phyloP scores from a whole-genome alignment of 2,329 filamentous ascomycete species.

The Macroventuria anomochaeta region DNA sequence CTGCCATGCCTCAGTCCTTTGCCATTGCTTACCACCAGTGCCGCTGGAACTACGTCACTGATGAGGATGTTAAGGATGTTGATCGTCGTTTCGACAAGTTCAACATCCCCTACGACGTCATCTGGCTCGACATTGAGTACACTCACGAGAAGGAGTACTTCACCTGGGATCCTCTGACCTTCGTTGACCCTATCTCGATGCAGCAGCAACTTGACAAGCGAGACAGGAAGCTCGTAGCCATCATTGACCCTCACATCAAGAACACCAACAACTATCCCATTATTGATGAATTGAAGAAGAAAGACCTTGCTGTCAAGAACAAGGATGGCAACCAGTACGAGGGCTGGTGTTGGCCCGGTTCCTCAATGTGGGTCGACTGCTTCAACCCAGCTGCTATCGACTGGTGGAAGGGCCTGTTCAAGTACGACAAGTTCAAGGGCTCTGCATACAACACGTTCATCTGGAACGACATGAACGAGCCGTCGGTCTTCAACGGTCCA shows the following conservation, averaged over 20 bases:
- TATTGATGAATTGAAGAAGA: conserved; percentile 80
- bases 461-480: conserved; percentile 99
- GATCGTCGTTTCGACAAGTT: conserved; percentile 95
- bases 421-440: conserved; percentile 86
- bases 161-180: conserved; percentile 91
- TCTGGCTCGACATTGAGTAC: conserved; percentile 99
- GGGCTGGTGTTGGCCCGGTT: conserved; percentile 98
- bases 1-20: conserved; percentile 90
- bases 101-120: conserved; percentile 96
- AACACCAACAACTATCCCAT: conserved; percentile 80
- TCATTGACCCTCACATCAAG: conserved; percentile 98
- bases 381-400: conserved; percentile 91
- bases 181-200: conserved; percentile 86
- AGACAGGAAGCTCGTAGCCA: conserved; percentile 87
- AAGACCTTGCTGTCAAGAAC: conserved; percentile 84
- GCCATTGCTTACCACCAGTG: conserved; percentile 95
- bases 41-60: conserved; percentile 97
- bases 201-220: conserved; percentile 83
- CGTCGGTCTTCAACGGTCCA: conserved; percentile 97
- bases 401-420: conserved; percentile 92
- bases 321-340: conserved; percentile 91
- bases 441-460: conserved; percentile 87
- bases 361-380: conserved; percentile 93
- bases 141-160: conserved; percentile 98
- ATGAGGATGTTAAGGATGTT: conserved; percentile 96